These are phyloP conservation scores for Cryomyces minteri DNA, from an alignment of 495 filamentous ascomycete species.

Conservation along the genomic window DNA sequence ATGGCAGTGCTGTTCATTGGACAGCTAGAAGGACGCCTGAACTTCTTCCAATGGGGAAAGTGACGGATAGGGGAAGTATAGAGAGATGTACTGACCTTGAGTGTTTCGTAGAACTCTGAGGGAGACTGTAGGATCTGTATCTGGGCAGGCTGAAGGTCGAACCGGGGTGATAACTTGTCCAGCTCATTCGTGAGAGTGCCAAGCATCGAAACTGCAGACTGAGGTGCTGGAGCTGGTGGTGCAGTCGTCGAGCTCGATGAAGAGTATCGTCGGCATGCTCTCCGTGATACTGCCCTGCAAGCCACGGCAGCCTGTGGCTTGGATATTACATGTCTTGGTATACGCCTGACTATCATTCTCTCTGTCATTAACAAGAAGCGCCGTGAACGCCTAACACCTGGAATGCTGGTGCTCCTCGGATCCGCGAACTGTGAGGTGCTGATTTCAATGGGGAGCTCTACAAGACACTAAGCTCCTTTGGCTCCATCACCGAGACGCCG, in stretches of 20 bases:
- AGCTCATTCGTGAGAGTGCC: constrained; percentile 60
- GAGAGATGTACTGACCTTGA: constrained; percentile 43
- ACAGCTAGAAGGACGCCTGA: neutral
- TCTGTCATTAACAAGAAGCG: neutral
- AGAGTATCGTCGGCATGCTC: constrained; percentile 8
- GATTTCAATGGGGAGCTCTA: too few relatives aligned
- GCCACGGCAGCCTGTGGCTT: neutral
- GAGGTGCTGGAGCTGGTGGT: constrained; percentile 5
- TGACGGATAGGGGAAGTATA: too few relatives aligned
- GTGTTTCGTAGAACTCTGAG: constrained; percentile 64
- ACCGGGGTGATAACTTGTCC: constrained; percentile 75
- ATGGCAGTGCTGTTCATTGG: neutral
- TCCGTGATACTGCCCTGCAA: neutral
- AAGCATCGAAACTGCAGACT: constrained; percentile 29
- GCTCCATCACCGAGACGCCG: too few relatives aligned
- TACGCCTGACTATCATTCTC: constrained; percentile 14
- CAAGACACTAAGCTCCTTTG: too few relatives aligned
- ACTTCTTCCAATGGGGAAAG: neutral
- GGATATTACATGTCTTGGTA: constrained; percentile 4
- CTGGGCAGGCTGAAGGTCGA: constrained; percentile 66
- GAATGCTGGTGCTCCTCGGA: too few relatives aligned
- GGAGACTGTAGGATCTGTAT: constrained; percentile 66
- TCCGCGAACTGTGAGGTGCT: too few relatives aligned
- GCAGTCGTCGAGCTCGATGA: constrained; percentile 6
- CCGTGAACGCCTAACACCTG: too few relatives aligned